Evolutionary conservation across 306 rosid species (phyloP).

Genomic region (Astragalus glycyphyllos): DNA sequence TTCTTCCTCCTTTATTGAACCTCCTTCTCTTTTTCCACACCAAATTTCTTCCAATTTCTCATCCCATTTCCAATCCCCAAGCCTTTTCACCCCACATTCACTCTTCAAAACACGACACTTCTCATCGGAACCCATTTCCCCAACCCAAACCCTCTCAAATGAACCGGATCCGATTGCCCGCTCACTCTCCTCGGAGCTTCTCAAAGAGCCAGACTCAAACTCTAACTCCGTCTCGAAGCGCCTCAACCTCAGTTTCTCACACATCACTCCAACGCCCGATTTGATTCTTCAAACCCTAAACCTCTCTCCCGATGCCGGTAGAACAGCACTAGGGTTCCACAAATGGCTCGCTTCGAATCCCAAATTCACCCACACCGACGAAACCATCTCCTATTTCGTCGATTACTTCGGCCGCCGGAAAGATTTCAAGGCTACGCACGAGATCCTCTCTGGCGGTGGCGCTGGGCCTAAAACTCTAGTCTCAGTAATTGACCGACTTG

Average conservation of each 20-base stretch:
- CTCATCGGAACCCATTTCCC: constrained; percentile 46
- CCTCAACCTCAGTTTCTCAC: constrained; percentile 72
- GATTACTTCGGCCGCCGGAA: constrained; percentile 74
- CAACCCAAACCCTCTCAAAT: not conserved
- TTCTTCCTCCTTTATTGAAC: constrained; percentile 34
- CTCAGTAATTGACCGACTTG: constrained; percentile 64
- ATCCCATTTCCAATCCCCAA: constrained; percentile 42
- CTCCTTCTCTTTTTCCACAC: constrained; percentile 12
- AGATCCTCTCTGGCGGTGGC: constrained; percentile 47
- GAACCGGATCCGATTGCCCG: constrained; percentile 52
- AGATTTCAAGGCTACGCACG: constrained; percentile 77
- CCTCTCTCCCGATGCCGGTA: constrained; percentile 69
- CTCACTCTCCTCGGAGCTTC: constrained; percentile 65
- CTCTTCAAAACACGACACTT: constrained; percentile 46
- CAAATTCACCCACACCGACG: constrained; percentile 66
- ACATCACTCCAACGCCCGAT: constrained; percentile 57
- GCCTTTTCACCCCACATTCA: constrained; percentile 35
- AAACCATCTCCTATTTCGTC: constrained; percentile 64
- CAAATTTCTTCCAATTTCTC: constrained; percentile 29
- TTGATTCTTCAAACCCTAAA: constrained; percentile 60
- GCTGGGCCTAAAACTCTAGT: constrained; percentile 63
- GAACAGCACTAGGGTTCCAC: constrained; percentile 62
- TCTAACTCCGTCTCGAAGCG: constrained; percentile 61
- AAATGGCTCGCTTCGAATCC: constrained; percentile 64
- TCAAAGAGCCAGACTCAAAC: constrained; percentile 55